Evolutionary conservation across 306 rosid genomes (phyloP).

Genomic region (Hippophae gyantsensis): DNA sequence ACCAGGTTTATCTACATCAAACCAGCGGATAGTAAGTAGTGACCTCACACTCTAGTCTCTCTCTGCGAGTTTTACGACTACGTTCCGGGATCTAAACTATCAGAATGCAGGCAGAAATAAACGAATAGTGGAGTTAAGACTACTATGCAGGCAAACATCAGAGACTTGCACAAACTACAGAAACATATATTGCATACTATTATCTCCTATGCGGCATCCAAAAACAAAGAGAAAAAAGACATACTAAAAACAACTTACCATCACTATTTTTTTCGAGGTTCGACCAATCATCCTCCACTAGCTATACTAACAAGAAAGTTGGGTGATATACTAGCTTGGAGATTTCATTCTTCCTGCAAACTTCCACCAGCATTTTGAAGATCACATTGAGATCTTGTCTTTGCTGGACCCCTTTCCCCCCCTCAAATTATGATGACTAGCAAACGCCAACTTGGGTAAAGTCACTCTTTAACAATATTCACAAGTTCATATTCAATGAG

Average conservation of each 20-base stretch:
- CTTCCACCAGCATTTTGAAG: constrained; percentile 22
- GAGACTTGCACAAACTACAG: not conserved
- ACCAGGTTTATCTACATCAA: too few relatives aligned
- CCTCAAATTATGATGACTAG: not conserved
- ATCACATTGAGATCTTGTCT: constrained; percentile 34
- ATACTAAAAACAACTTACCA: constrained; percentile 33
- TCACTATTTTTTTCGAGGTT: constrained; percentile 21
- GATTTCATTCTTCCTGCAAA: constrained; percentile 40
- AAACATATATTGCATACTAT: constrained; percentile 19
- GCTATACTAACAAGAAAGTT: constrained; percentile 27
- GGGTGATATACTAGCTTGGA: constrained; percentile 35
- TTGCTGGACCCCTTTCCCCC: constrained; percentile 30
- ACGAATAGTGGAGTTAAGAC: too few relatives aligned
- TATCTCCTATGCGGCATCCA: constrained; percentile 25
- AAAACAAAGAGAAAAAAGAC: constrained; percentile 31
- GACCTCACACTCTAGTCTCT: too few relatives aligned
- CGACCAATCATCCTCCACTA: constrained; percentile 29
- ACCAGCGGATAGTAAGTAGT: too few relatives aligned
- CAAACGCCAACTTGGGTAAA: constrained; percentile 20
- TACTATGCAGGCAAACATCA: not conserved
- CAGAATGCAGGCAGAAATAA: too few relatives aligned
- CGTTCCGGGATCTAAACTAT: too few relatives aligned
- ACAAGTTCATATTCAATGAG: constrained; percentile 35
- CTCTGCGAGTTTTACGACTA: too few relatives aligned
- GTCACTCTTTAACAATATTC: constrained; percentile 31